These are phyloP conservation scores for Isatis lusitanica DNA, from an alignment of 441 rosid species.

Conservation along the genomic window DNA sequence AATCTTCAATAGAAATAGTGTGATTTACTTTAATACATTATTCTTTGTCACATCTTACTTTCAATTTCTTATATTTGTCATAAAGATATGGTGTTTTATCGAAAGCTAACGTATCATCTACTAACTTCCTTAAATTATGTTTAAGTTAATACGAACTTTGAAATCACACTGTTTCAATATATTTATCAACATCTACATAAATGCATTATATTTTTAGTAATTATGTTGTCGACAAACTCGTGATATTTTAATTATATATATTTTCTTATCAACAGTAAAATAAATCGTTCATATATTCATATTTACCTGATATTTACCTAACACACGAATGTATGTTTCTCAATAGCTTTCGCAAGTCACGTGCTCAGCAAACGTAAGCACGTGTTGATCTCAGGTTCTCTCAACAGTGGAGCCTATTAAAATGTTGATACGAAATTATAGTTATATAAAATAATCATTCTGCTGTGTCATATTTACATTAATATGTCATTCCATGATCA, in stretches of 20 bases:
- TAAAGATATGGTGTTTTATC: not conserved
- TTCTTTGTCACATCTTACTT: not conserved
- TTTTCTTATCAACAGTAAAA: not conserved
- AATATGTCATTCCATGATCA: not conserved
- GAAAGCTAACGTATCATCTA: not conserved
- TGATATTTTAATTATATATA: not conserved
- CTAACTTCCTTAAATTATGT: not conserved
- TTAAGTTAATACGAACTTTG: not conserved
- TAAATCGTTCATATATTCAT: not conserved
- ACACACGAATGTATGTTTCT: not conserved
- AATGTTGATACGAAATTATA: not conserved
- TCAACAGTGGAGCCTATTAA: not conserved
- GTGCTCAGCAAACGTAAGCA: conserved; percentile 18
- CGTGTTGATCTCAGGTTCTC: conserved; percentile 22
- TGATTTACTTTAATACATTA: not conserved
- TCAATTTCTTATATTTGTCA: not conserved
- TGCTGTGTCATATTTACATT: too few relatives aligned
- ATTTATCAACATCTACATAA: conserved; percentile 3
- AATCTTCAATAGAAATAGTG: not conserved
- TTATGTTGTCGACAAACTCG: conserved; percentile 14
- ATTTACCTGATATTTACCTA: not conserved
- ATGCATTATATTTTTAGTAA: not conserved
- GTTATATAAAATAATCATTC: not conserved
- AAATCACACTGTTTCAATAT: not conserved
- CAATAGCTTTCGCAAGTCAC: conserved; percentile 14